Evolutionary conservation across 805 yeast genomes (phyloP).

Genomic region (Wickerhamiella qilinensis): DNA sequence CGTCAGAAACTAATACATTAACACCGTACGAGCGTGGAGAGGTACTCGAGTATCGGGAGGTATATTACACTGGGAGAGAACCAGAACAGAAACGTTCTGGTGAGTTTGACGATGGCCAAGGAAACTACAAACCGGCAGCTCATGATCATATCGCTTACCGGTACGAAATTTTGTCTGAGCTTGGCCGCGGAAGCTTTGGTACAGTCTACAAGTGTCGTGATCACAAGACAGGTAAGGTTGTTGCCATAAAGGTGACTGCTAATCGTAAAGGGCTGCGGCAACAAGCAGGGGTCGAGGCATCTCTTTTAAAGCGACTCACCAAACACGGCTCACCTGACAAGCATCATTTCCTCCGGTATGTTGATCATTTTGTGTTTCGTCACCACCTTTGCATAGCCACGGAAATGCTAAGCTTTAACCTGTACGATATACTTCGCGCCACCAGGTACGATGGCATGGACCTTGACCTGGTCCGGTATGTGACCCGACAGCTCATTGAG

Average conservation of each 20-base stretch:
- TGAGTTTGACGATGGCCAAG: conserved; percentile 30
- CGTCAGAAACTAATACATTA: conserved; percentile 16
- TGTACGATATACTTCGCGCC: conserved; percentile 36
- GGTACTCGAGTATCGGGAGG: conserved; percentile 30
- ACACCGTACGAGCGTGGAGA: conserved; percentile 48
- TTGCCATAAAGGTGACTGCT: conserved; percentile 66
- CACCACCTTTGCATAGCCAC: conserved; percentile 72
- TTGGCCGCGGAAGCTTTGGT: conserved; percentile 75
- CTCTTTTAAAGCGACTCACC: conserved; percentile 37
- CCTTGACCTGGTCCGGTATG: conserved; percentile 20
- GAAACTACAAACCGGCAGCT: conserved; percentile 37
- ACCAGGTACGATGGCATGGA: conserved; percentile 24
- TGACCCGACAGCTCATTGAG: conserved; percentile 38
- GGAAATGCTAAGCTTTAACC: conserved; percentile 50
- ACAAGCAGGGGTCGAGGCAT: conserved; percentile 67
- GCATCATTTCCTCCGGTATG: conserved; percentile 34
- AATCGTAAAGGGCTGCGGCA: conserved; percentile 57
- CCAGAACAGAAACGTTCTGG: conserved; percentile 13
- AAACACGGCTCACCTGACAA: conserved; percentile 20
- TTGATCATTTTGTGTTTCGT: conserved; percentile 61
- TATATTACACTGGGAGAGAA: conserved; percentile 36
- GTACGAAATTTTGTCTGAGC: conserved; percentile 39
- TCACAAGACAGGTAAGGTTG: conserved; percentile 37
- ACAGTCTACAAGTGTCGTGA: conserved; percentile 56
- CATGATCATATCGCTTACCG: conserved; percentile 68